Percentiles rank a stretch among this genome's conserved stretches.
Conservation (phyloP, 2,329 filamentous ascomycete genomes). For the Eutypella sp. region DNA sequence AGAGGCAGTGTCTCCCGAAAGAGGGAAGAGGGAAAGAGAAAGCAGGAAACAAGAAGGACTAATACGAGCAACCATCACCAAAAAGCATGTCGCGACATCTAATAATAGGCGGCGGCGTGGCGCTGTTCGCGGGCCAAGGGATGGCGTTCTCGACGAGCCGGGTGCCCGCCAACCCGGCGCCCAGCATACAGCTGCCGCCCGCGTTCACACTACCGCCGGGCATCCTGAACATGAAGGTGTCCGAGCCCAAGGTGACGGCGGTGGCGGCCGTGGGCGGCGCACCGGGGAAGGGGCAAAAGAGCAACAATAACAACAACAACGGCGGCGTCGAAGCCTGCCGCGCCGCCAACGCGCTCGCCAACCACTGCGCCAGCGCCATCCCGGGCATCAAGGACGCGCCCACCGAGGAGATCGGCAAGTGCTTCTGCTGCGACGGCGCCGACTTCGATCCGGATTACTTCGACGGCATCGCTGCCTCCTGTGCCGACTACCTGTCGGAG, state of each 20-base stretch:
- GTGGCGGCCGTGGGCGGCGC: not conserved
- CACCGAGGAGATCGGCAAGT: constrained; percentile 2
- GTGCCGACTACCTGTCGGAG: constrained; percentile 2
- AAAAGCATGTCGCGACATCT: not conserved
- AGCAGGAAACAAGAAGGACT: not conserved
- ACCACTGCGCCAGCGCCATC: constrained; percentile 2
- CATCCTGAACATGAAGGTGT: too few relatives aligned
- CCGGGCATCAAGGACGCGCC: constrained; percentile 3
- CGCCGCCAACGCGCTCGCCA: not conserved
- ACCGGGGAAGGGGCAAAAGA: not conserved
- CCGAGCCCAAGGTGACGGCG: too few relatives aligned
- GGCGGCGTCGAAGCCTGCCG: not conserved
- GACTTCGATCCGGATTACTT: constrained; percentile 3
- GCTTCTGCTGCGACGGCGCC: constrained; percentile 8
- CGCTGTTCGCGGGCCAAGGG: not conserved
- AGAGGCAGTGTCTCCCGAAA: too few relatives aligned
- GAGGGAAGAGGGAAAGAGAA: too few relatives aligned
- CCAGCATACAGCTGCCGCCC: too few relatives aligned
- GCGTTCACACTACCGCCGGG: too few relatives aligned
- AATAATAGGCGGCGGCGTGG: not conserved
- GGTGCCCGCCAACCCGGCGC: too few relatives aligned
- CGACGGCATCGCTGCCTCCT: constrained; percentile 4
- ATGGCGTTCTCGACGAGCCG: not conserved
- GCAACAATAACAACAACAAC: not conserved
- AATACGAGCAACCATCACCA: not conserved